Evolutionary conservation across 257 asterid genomes (phyloP), one percentile per base, ranked within the genome.

Genomic region (Scutellaria galericulata): DNA sequence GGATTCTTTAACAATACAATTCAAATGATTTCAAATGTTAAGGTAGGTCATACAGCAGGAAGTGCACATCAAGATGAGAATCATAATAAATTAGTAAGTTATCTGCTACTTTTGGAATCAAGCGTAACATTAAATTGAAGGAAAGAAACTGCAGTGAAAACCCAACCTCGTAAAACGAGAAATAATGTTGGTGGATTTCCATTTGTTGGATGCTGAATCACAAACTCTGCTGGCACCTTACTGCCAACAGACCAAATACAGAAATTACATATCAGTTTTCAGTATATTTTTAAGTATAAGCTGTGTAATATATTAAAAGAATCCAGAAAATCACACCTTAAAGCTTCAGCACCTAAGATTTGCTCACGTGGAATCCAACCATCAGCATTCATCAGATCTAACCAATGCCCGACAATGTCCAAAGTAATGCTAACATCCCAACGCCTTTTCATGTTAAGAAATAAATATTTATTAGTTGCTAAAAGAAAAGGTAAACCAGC

Each of bases 311-410:
- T 40, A 35, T 46, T 0, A 68, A 53, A 66, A 57, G 80, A 77
- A 81, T 80, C 56, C 64, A 54, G 9, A 20, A 24, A 71, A 9
- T 8, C 39, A 79, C 35, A 92, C 99, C 98, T 95, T 73, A 84
- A 80, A 74, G 99, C 96, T 89, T 95, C 99, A 70, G 95, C 88
- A 53, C 99, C 99, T 85, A 95, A 85, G 78, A 95, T 95, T 79
- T 92, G 97, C 83, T 95, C 99, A 39, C 99, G 97, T 42, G 99
- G 99, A 77, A 95, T 95, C 98, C 99, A 95, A 70, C 99, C 99
- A 83, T 95, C 97, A 72, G 85, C 82, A 78, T 95, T 95, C 96
- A 92, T 92, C 82, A 95, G 86, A 78, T 95, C 98, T 76, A 95
- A 78, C 99, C 99, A 95, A 77, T 95, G 98, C 62, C 99, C 99